These are phyloP conservation scores for Trichoderma virens DNA, from an alignment of 495 filamentous ascomycete genomes.

Conservation along the genomic window DNA sequence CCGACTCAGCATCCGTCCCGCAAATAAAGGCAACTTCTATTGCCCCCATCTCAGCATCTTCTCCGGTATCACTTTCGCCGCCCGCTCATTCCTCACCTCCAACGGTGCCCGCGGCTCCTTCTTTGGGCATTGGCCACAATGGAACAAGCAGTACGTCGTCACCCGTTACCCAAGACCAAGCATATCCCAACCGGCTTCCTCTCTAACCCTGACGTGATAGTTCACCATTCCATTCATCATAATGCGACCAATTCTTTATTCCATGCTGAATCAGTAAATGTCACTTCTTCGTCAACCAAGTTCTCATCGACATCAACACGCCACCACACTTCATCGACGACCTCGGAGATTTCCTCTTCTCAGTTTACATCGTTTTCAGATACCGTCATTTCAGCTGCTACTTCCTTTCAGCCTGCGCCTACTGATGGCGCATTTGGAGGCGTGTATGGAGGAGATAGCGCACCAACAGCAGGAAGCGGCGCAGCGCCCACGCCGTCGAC, in stretches of 20 bases:
- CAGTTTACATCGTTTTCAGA: background rate
- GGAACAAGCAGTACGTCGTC: constrained; percentile 1
- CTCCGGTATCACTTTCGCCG: background rate
- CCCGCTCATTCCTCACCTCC: background rate
- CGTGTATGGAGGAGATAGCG: background rate
- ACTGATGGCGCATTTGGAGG: background rate
- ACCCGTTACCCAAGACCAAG: background rate
- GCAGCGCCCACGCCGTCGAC: background rate
- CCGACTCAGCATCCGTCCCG: background rate
- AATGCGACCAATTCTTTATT: background rate
- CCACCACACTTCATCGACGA: background rate
- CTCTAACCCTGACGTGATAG: background rate
- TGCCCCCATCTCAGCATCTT: background rate
- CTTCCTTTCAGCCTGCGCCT: background rate
- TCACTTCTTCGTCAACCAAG: background rate
- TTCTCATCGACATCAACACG: background rate
- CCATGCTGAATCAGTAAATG: background rate
- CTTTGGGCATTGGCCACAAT: background rate
- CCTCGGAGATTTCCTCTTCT: background rate
- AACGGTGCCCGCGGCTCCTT: background rate
- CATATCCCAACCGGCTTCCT: background rate
- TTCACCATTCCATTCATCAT: background rate
- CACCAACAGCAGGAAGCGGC: background rate
- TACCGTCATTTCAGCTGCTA: background rate
- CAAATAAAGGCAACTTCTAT: background rate